Evolutionary conservation across 2,329 filamentous ascomycete species (phyloP), one percentile per base, ranked within the genome.

Genomic region (Coniella vitis): DNA sequence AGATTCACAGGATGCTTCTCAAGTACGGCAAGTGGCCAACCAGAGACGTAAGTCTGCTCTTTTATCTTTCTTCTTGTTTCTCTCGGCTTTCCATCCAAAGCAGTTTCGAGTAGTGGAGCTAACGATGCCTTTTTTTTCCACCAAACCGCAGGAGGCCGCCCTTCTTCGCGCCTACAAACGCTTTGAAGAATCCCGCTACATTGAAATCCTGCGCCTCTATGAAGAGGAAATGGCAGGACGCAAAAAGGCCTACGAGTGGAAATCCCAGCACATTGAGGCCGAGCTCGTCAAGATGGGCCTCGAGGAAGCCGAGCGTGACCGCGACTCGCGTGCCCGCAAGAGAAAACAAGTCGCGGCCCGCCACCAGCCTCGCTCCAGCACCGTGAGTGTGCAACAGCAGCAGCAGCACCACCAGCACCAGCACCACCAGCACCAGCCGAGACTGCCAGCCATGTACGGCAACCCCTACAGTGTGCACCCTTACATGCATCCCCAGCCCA

Each of bases 221-320:
- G 75, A 79, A 60, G 67, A 69, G 52, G 72, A 78, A 46, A 62
- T 69, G 22, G 74, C 74, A 2, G 76, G 76, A 38, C 74, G 72
- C 38, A 69, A 71, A 45, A 45, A 49, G 10, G 40, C 44, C 52
- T 70, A 67, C 64, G 69, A 73, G 31, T 73, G 76, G 64, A 78
- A 71, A 53, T 61, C 69, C 4, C 66, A 65, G 25, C 73, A 77
- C 51, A 65, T 79, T 35, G 71, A 76, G 53, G 66, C 71, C 56
- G 72, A 72, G 55, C 63, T 79, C 2, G 70, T 76, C 47, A 69
- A 70, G 52, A 54, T 73, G 37, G 73, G 69, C 46, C 61, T 75
- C 42, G 71, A 75, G 47, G 70, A 75, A 47, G 59, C 71, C 17
- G 67, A 69, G 49, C 61, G 68, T 39, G 66, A 73, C 39, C 61